Conservation (phyloP, 305 asterid species). For the Nicotiana rustica region DNA sequence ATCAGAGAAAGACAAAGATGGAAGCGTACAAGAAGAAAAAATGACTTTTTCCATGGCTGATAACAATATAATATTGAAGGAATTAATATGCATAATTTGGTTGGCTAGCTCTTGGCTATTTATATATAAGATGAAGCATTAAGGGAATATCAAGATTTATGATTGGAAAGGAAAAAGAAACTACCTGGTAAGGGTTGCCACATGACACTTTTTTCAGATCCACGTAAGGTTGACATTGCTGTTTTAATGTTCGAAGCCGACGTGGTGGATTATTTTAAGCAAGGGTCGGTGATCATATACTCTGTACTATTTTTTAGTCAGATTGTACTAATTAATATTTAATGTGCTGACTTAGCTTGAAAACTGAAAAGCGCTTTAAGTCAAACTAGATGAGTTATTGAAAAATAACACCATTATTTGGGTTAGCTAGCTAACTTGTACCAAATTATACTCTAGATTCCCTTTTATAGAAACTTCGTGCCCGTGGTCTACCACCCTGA, state of each 20-base stretch:
- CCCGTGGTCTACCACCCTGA: too few relatives aligned
- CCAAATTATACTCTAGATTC: too few relatives aligned
- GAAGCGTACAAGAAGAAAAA: background rate
- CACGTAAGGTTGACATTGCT: background rate
- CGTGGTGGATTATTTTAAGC: constrained; percentile 10
- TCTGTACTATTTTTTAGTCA: background rate
- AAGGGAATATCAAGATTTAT: background rate
- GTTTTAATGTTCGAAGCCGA: background rate
- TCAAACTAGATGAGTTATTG: background rate
- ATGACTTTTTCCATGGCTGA: background rate
- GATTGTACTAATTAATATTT: background rate
- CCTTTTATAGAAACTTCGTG: too few relatives aligned
- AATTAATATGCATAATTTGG: background rate
- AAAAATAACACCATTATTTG: background rate
- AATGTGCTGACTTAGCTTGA: background rate
- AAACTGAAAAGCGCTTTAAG: background rate
- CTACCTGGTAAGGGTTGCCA: background rate
- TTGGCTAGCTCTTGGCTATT: background rate
- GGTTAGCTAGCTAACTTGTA: background rate
- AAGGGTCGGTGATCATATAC: constrained; percentile 4
- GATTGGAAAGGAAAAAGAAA: background rate
- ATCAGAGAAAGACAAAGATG: background rate
- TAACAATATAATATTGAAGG: too few relatives aligned
- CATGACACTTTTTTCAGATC: background rate
- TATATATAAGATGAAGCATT: background rate